phyloP scores from a whole-genome alignment of 495 filamentous ascomycete species.

The Penicillium lagena region DNA sequence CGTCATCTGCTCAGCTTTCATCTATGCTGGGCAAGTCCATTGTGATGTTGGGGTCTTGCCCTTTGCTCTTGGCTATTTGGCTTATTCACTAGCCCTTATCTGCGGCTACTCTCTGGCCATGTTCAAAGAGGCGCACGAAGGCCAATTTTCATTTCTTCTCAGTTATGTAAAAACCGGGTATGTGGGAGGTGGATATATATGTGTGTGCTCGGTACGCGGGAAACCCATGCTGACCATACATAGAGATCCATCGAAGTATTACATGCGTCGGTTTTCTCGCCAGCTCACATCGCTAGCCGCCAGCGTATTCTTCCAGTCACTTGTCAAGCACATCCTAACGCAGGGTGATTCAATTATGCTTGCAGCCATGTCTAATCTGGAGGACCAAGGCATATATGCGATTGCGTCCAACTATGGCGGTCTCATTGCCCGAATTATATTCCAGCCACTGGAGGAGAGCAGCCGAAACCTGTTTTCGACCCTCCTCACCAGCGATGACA shows the following conservation, averaged over 20 bases:
- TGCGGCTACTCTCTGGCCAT: conserved; percentile 57
- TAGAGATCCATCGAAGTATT: conserved; percentile 37
- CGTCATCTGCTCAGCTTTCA: conserved; percentile 57
- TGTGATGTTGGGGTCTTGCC: conserved; percentile 67
- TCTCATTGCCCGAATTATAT: conserved; percentile 79
- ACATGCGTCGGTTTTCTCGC: conserved; percentile 58
- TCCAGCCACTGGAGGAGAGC: conserved; percentile 93
- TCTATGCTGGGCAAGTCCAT: conserved; percentile 45
- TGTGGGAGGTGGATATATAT: not conserved
- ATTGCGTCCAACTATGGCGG: conserved; percentile 93
- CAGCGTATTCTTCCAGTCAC: conserved; percentile 77
- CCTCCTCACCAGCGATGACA: conserved; percentile 37
- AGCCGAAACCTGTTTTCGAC: conserved; percentile 80
- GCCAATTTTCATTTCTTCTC: conserved; percentile 54
- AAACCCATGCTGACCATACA: not conserved
- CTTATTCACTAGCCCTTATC: conserved; percentile 62
- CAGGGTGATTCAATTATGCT: conserved; percentile 91
- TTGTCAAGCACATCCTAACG: conserved; percentile 86
- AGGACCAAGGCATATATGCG: conserved; percentile 88
- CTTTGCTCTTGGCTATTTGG: conserved; percentile 83
- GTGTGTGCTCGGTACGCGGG: not conserved
- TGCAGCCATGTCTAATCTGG: conserved; percentile 61
- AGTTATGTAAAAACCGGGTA: conserved; percentile 40
- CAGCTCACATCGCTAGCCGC: conserved; percentile 60
- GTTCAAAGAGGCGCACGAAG: conserved; percentile 27